Evolutionary conservation across 2,329 filamentous ascomycete species (phyloP), one percentile per base, ranked within the genome.

Genomic region (Cladophialophora yegresii): DNA sequence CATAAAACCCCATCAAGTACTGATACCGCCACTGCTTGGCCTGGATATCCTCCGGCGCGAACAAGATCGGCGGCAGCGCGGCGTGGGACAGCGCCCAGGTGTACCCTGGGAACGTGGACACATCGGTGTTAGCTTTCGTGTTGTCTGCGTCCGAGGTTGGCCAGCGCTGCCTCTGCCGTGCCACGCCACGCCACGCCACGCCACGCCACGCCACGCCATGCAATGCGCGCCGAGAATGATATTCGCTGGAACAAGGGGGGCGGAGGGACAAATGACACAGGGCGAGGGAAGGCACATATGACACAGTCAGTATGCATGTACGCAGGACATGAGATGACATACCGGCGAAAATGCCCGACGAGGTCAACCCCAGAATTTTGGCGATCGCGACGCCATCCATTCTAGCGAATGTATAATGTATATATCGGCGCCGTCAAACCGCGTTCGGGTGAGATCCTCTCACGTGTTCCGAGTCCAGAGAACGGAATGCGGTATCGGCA

Each of bases 301-400:
- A 28, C 26, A 28, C 26, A 3, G 26, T 28, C 26, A 6, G 26
- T 3, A 28, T 28, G 6, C 6, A 28, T 28, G 26, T 28, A 28
- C 26, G 26, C n/a, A 28, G 26, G 3, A 3, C 26, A n/a, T n/a
- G n/a, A n/a, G n/a, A n/a, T 28, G 26, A 28, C 26, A 8, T 51
- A 65, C 65, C 65, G 22, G 62, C 65, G 49, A 67, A 65, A 10
- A 67, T 54, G 2, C 62, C 65, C 9, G 62, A 57, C 9, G 62
- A 67, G 13, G 54, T 45, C 58, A 67, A 50, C 23, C 62, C 65
- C 13, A 54, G 45, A 23, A 65, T 58, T 56, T 67, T 67, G 16
- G 65, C 65, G 1, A 67, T n/a, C 26, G 76, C 72, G 22, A 50
- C 20, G 12, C 12, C 36, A 47, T 62, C 59, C 58, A 65, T 65